Percentiles rank a stretch among this genome's conserved stretches.
Conservation (phyloP, 1,284 basidiomycete genomes). For the Ustilago hordei region DNA sequence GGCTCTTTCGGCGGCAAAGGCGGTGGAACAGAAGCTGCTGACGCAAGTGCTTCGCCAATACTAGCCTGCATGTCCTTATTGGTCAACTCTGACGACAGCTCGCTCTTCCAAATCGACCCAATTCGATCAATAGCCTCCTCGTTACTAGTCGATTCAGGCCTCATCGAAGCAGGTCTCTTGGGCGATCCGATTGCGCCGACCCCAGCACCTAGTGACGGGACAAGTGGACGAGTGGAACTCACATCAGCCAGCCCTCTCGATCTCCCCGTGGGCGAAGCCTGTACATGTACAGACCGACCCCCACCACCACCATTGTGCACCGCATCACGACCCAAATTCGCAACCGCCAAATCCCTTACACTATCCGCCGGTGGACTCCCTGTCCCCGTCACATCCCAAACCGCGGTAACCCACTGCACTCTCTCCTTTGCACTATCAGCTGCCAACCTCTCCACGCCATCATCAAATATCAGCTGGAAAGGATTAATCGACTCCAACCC, state of each 20-base stretch:
- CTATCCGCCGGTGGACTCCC: slow-evolving; percentile 15
- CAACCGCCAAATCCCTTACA: slow-evolving; percentile 21
- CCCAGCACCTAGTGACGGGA: slow-evolving; percentile 15
- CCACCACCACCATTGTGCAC: background rate
- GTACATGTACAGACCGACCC: background rate
- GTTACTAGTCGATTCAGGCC: slow-evolving; percentile 29
- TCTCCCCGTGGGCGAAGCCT: slow-evolving; percentile 14
- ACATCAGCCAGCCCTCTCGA: slow-evolving; percentile 6
- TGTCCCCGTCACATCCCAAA: slow-evolving; percentile 39
- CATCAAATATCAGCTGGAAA: slow-evolving; percentile 65
- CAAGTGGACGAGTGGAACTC: slow-evolving; percentile 14
- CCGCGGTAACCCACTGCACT: slow-evolving; percentile 56
- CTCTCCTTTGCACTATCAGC: slow-evolving; percentile 56
- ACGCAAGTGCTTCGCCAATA: slow-evolving; percentile 40
- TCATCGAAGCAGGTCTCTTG: slow-evolving; percentile 20
- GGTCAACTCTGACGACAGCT: slow-evolving; percentile 48
- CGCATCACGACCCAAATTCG: slow-evolving; percentile 24
- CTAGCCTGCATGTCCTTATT: slow-evolving; percentile 39
- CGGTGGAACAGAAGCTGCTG: slow-evolving; percentile 37
- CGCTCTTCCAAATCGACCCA: slow-evolving; percentile 56
- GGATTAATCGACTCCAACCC: slow-evolving; percentile 51
- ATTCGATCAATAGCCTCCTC: slow-evolving; percentile 51
- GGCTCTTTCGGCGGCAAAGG: slow-evolving; percentile 55
- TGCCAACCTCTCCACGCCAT: slow-evolving; percentile 63
- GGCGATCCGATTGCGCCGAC: slow-evolving; percentile 10